phyloP scores from a whole-genome alignment of 139 green algal genomes.

The Picochlorum sp. region DNA sequence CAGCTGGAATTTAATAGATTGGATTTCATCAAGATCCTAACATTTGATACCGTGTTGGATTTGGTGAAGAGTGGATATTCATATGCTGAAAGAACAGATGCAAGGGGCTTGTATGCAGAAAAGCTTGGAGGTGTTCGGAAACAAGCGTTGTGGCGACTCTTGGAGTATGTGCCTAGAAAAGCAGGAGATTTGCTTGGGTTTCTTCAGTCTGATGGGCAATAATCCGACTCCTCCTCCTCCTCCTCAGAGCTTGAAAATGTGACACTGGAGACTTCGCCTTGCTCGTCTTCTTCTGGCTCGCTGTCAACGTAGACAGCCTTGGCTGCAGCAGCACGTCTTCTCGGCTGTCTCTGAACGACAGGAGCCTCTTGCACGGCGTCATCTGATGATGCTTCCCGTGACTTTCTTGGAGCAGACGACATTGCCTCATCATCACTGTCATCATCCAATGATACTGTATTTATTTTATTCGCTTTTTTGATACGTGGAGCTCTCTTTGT shows the following conservation, averaged over 20 bases:
- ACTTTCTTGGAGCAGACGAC: background rate
- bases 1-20: slow-evolving; percentile 29
- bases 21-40: slow-evolving; percentile 40
- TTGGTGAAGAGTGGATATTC: slow-evolving; percentile 27
- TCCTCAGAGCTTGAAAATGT: slow-evolving; percentile 8
- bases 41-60: slow-evolving; percentile 22
- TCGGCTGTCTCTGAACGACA: background rate
- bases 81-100: slow-evolving; percentile 34
- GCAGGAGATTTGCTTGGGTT: background rate
- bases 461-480: background rate
- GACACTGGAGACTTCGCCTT: background rate
- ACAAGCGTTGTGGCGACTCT: background rate
- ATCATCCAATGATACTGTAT: background rate
- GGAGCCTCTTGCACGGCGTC: background rate
- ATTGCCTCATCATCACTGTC: slow-evolving; percentile 9
- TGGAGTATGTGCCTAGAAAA: slow-evolving; percentile 10
- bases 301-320: slow-evolving; percentile 17
- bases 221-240: slow-evolving; percentile 19
- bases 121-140: slow-evolving; percentile 18
- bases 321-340: background rate
- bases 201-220: slow-evolving; percentile 25
- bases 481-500: background rate
- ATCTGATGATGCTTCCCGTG: background rate
- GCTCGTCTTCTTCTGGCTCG: slow-evolving; percentile 17
- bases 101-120: slow-evolving; percentile 16